phyloP scores from a whole-genome alignment of 2,329 filamentous ascomycete genomes.

The Claviceps digitariae region DNA sequence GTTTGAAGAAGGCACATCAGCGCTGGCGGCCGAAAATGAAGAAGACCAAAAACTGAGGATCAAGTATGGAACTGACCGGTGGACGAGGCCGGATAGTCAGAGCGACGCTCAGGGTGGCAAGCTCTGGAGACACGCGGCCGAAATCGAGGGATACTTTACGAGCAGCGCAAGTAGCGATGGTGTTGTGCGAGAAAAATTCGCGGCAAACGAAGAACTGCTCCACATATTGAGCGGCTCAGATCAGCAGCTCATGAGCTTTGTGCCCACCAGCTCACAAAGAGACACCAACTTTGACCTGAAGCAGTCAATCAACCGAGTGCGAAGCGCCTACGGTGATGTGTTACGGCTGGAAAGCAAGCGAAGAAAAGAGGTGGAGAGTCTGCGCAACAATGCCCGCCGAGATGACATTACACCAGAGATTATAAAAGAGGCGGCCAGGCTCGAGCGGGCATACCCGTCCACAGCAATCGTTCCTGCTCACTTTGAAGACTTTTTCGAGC shows the following conservation, averaged over 20 bases:
- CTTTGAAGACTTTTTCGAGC: constrained; percentile 84
- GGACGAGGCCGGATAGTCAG: constrained; percentile 58
- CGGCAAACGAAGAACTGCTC: constrained; percentile 60
- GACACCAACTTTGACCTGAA: constrained; percentile 72
- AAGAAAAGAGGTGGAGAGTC: constrained; percentile 61
- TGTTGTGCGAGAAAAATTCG: constrained; percentile 64
- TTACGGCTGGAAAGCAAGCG: constrained; percentile 69
- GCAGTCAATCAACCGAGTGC: constrained; percentile 60
- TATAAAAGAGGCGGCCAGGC: constrained; percentile 64
- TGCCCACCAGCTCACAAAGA: constrained; percentile 70
- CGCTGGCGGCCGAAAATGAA: constrained; percentile 65
- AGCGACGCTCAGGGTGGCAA: constrained; percentile 53
- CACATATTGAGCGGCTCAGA: constrained; percentile 67
- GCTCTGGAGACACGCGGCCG: constrained; percentile 58
- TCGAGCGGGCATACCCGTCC: constrained; percentile 77
- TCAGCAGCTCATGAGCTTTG: constrained; percentile 70
- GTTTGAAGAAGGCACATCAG: constrained; percentile 71
- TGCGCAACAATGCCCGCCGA: constrained; percentile 65
- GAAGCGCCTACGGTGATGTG: constrained; percentile 74
- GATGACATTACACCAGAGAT: constrained; percentile 87
- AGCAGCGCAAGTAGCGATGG: constrained; percentile 41
- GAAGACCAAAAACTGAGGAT: constrained; percentile 66
- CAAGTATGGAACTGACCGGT: constrained; percentile 79
- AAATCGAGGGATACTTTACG: constrained; percentile 80
- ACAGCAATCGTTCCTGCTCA: constrained; percentile 76